Conservation (phyloP, 768 basidiomycete genomes). For the Galerina sulciceps region DNA sequence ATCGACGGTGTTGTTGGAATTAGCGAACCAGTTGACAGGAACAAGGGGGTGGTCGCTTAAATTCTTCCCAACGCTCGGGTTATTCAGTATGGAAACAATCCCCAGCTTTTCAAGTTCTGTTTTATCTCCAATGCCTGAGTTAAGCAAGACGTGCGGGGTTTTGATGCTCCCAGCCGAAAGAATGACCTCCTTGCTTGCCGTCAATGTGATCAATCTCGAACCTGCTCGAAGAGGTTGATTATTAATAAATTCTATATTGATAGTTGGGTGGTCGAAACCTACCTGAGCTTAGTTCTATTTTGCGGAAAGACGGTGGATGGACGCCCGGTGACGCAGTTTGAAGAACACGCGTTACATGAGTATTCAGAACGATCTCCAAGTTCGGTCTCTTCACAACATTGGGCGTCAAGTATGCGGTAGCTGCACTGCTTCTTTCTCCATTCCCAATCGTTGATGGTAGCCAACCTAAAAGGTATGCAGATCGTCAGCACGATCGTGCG, state of each 20-base stretch:
- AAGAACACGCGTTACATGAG: constrained; percentile 26
- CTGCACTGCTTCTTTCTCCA: constrained; percentile 27
- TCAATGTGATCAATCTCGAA: constrained; percentile 5
- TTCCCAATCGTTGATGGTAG: constrained; percentile 25
- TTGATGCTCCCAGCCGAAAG: constrained; percentile 42
- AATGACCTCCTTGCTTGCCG: constrained; percentile 58
- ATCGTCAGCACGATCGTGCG: background rate
- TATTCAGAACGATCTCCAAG: constrained; percentile 32
- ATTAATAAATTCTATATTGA: no score
- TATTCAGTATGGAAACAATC: constrained; percentile 29
- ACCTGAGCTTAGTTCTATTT: constrained; percentile 11
- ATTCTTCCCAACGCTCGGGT: constrained; percentile 42
- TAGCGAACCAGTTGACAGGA: constrained; percentile 27
- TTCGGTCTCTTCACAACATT: constrained; percentile 27
- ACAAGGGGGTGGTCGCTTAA: constrained; percentile 37
- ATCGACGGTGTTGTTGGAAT: constrained; percentile 32
- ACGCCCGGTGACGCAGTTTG: background rate
- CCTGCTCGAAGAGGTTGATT: background rate
- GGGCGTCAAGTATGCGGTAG: constrained; percentile 25
- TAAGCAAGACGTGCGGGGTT: constrained; percentile 39
- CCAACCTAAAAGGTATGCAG: constrained; percentile 16
- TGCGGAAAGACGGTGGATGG: constrained; percentile 9
- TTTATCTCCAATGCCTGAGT: constrained; percentile 39
- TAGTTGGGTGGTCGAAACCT: background rate
- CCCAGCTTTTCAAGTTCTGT: constrained; percentile 25